These are phyloP conservation scores for Nannochloris sp. DNA, from an alignment of 139 green algal genomes.

Conservation along the genomic window DNA sequence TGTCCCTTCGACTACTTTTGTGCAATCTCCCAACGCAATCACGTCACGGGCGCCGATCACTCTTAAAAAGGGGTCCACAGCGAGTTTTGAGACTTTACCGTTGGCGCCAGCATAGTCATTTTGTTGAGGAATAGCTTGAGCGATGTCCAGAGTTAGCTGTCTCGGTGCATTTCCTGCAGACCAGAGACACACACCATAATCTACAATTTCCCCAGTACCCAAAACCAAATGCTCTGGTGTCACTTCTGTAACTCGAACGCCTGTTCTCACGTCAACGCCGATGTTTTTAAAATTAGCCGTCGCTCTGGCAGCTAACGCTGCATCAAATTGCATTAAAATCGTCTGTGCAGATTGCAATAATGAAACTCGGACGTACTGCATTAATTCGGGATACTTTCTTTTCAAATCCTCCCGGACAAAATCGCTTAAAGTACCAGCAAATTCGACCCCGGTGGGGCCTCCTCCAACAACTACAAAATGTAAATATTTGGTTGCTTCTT, in stretches of 20 bases:
- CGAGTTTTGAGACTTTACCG: slow-evolving; percentile 33
- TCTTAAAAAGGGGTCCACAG: slow-evolving; percentile 55
- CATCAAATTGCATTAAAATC: slow-evolving; percentile 56
- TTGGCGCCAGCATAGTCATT: not conserved
- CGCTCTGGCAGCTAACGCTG: slow-evolving; percentile 30
- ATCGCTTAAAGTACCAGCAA: slow-evolving; percentile 70
- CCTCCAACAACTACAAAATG: slow-evolving; percentile 80
- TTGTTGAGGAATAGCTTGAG: not conserved
- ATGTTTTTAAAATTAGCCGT: slow-evolving; percentile 32
- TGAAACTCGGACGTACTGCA: slow-evolving; percentile 40
- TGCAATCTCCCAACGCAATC: slow-evolving; percentile 53
- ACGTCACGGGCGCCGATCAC: slow-evolving; percentile 52
- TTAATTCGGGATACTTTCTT: slow-evolving; percentile 53
- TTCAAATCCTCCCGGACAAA: slow-evolving; percentile 54
- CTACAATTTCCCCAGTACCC: slow-evolving; percentile 18
- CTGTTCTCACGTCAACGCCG: slow-evolving; percentile 40
- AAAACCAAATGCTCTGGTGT: not conserved
- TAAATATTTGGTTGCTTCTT: slow-evolving; percentile 40
- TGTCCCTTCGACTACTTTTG: slow-evolving; percentile 17
- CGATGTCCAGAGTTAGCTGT: not conserved
- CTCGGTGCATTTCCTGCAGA: not conserved
- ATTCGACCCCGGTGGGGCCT: slow-evolving; percentile 72
- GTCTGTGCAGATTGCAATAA: slow-evolving; percentile 45
- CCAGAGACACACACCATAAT: slow-evolving; percentile 57
- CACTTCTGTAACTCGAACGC: slow-evolving; percentile 33